Evolutionary conservation across 768 basidiomycete species (phyloP).

Genomic region (Kwoniella pini): DNA sequence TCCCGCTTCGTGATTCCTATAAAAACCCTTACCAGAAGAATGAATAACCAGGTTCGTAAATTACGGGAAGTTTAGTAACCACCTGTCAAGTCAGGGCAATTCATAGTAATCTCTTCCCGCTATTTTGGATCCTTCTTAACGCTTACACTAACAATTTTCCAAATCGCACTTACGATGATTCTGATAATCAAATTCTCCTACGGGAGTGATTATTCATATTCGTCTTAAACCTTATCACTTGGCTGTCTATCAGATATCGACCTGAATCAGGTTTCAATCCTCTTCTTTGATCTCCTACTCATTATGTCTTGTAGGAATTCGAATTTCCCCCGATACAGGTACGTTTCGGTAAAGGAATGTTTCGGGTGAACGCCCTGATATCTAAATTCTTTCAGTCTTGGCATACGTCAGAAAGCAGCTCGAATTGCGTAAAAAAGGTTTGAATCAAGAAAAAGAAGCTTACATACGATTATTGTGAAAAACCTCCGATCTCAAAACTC

Average conservation of each 20-base stretch:
- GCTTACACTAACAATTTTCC: too few relatives aligned
- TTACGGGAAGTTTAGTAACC: background rate
- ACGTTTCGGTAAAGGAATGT: background rate
- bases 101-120: conserved; percentile 3
- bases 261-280: too few relatives aligned
- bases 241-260: too few relatives aligned
- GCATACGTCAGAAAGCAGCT: too few relatives aligned
- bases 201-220: background rate
- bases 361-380: background rate
- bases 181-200: background rate
- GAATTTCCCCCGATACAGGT: background rate
- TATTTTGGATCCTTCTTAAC: conserved; percentile 6
- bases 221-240: background rate
- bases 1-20: background rate
- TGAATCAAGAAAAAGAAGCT: too few relatives aligned
- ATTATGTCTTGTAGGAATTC: background rate
- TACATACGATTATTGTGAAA: too few relatives aligned
- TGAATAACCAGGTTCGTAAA: background rate
- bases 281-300: background rate
- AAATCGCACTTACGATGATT: too few relatives aligned
- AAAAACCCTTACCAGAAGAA: background rate
- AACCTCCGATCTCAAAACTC: too few relatives aligned
- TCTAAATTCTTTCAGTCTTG: too few relatives aligned
- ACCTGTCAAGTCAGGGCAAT: background rate
- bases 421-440: too few relatives aligned